Base-by-base conservation (phyloP, 352 stramenopile genomes). In the Globisporangium ultimum region DNA sequence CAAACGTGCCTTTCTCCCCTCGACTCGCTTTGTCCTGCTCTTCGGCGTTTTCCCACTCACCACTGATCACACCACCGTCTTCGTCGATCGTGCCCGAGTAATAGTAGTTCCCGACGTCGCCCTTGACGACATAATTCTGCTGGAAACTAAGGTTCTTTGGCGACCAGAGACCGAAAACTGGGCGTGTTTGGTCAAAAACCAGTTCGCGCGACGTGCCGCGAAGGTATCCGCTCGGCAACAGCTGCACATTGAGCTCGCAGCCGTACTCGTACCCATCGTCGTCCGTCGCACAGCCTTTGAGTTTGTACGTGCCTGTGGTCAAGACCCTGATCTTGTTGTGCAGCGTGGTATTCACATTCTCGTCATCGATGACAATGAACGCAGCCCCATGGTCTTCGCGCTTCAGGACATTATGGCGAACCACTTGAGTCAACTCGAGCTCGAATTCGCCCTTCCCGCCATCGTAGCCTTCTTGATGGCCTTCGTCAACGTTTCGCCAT, bases 251-350 rank as follows among this genome's bases (percentile, higher is more conserved):
- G 1, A 89, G 64, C 60, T 81, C 66, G 32, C 83, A 88, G 13
- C 70, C 73, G 64, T 91, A 91, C 54, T 91, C 78, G 66, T 91
- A 91, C 12, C 78, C 81, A 20, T 91, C 81, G 12, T 70, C 66
- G 46, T 91, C 81, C 20, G 72, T 87, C 4, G 78, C 77, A n/a
- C 73, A 72, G 7, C 81, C 81, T 28, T 79, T 80, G 4, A 91
- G 63, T 46, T 64, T 62, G 63, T 82, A 91, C 13, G 63, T 42
- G 10, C 81, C 81, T 1, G 75, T 78, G 11, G 81, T 91, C 7
- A 91, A 69, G 14, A 68, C 67, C 9, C 51, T 53, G 14, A 85
- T 76, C 10, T 47, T 47, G 43, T 57, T 20, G 11, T 40, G 20
- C 20, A 12, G 13, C 38, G 49, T 15, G 14, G 22, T 21, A n/a